Evolutionary conservation across 108 stramenopile genomes (phyloP).

Genomic region (Bacterosira constricta): DNA sequence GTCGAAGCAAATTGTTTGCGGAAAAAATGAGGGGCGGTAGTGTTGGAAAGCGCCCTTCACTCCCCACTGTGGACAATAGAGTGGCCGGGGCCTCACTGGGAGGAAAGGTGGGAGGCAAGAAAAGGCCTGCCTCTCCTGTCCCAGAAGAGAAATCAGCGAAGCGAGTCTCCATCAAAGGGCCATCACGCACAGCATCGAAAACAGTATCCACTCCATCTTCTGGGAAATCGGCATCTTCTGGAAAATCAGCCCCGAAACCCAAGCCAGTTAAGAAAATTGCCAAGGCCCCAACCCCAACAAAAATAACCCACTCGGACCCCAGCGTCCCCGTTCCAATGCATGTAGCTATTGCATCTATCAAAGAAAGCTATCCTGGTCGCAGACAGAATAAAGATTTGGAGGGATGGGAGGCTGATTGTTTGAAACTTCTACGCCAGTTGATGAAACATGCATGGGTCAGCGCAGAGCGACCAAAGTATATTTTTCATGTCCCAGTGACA

Average conservation of each 20-base stretch:
- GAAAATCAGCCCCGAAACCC: constrained; percentile 16
- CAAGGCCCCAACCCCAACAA: constrained; percentile 11
- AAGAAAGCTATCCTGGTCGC: constrained; percentile 78
- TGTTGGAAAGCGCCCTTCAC: constrained; percentile 18
- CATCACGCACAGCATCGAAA: constrained; percentile 29
- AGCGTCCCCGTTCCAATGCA: constrained; percentile 74
- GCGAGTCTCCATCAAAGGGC: constrained; percentile 39
- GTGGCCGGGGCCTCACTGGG: background rate
- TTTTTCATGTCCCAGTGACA: constrained; percentile 86
- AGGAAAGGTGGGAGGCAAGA: constrained; percentile 30
- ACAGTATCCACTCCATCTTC: constrained; percentile 28
- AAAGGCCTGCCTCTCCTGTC: constrained; percentile 38
- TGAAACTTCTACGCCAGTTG: constrained; percentile 65
- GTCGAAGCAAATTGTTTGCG: constrained; percentile 53
- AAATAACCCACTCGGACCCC: constrained; percentile 13
- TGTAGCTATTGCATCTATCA: constrained; percentile 83
- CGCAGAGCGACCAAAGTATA: constrained; percentile 60
- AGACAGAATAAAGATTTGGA: constrained; percentile 69
- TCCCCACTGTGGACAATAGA: constrained; percentile 28
- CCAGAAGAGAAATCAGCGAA: constrained; percentile 31
- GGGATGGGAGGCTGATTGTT: constrained; percentile 77
- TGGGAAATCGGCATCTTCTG: constrained; percentile 26
- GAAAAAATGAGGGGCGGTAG: constrained; percentile 50
- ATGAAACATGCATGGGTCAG: constrained; percentile 81
- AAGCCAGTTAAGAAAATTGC: constrained; percentile 39